Evolutionary conservation across 2,329 filamentous ascomycete species (phyloP), one percentile per base, ranked within the genome.

Genomic region (Cercospora sp.): DNA sequence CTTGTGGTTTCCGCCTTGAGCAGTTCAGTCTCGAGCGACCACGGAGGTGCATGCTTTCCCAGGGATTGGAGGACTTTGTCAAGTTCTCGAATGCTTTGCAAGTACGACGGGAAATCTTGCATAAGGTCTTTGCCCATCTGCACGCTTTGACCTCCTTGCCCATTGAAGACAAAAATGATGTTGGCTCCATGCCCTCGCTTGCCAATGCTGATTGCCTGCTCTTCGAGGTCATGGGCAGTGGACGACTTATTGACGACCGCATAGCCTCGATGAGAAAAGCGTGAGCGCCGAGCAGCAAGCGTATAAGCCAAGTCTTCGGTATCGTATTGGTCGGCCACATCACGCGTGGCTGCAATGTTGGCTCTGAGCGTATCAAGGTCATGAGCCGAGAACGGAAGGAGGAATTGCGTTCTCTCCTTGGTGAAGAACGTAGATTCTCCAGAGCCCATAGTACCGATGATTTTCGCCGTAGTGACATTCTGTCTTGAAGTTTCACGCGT

Each of bases 1-100:
- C 76, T 0, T 85, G 71, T 0, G 78, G 84, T 1, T 87, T 78
- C 69, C 87, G 86, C n/a, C 33, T 36, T 60, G 1, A 88, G 57
- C 48, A 78, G 72, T 63, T 76, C 75, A 16, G 36, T n/a, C 31
- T 53, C 48, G 12, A 53, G 48, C 20, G 48, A 53, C 48, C 48
- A 53, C 48, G 20, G 23, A 30, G 48, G 48, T 28, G 48, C 48
- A 53, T 28, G 5, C 23, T 16, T 53, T 16, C 13, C 48, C 48
- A 53, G 48, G 48, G 20, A 23, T 53, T 53, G 1, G 48, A 53
- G 48, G 20, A 53, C 23, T 16, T 53, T 28, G 13, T 53, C 48
- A 26, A 57, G 42, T 3, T 53, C 23, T n/a, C 48, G 48, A n/a
- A 48, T 36, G n/a, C 74, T 63, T 10, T 45, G 42, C 23, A 28